These are phyloP conservation scores for Xylaria polymorpha DNA, from an alignment of 2,329 filamentous ascomycete species.

Conservation along the genomic window DNA sequence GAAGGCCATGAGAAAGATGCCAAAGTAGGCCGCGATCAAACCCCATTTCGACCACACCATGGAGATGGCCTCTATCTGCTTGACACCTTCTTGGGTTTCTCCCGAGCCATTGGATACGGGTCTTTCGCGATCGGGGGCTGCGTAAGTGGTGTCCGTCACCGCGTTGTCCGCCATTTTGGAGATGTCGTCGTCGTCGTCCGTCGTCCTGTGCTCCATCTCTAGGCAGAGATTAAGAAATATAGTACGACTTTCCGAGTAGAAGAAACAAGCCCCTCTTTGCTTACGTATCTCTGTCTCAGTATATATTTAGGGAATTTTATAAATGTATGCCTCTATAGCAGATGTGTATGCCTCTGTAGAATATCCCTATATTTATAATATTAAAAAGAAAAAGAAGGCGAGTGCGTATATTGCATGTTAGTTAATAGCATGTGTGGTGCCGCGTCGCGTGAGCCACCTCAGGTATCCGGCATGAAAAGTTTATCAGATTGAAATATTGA, in stretches of 20 bases:
- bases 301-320: too few relatives aligned
- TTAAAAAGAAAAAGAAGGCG: neutral
- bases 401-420: neutral
- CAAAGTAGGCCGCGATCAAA: slow-evolving; percentile 47
- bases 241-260: neutral
- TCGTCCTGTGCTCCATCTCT: slow-evolving; percentile 24
- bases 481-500: slow-evolving; percentile 25
- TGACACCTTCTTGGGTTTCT: slow-evolving; percentile 49
- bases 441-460: neutral
- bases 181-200: slow-evolving; percentile 6
- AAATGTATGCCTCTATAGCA: too few relatives aligned
- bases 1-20: slow-evolving; percentile 70
- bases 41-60: slow-evolving; percentile 50
- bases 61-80: slow-evolving; percentile 50
- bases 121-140: neutral
- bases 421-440: neutral
- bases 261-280: neutral
- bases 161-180: neutral
- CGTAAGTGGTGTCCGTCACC: neutral
- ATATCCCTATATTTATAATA: neutral
- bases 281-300: too few relatives aligned
- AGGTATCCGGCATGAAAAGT: neutral
- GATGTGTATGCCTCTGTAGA: too few relatives aligned
- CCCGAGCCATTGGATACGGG: neutral
- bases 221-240: neutral